phyloP scores from a whole-genome alignment of 192 early-diverging fungal genomes.

The Dispira simplex region DNA sequence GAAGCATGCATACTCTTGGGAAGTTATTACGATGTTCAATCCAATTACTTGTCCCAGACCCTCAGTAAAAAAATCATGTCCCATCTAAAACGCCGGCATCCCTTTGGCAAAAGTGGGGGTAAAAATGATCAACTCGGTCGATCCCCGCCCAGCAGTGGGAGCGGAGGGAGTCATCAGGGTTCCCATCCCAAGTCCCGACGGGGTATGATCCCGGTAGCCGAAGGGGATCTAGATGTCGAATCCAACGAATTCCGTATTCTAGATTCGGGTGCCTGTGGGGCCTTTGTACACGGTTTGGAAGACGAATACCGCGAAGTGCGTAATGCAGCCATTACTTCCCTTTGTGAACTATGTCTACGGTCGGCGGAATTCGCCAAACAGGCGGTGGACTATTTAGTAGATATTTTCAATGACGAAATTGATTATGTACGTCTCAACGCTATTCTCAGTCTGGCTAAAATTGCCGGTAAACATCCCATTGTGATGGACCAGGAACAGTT shows the following conservation, averaged over 20 bases:
- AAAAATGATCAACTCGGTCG: constrained; percentile 12
- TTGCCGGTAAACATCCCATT: constrained; percentile 40
- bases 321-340: constrained; percentile 72
- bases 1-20: constrained; percentile 57
- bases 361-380: constrained; percentile 49
- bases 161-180: constrained; percentile 13
- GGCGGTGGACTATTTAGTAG: constrained; percentile 74
- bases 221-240: constrained; percentile 51
- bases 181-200: constrained; percentile 11
- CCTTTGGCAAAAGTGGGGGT: constrained; percentile 13
- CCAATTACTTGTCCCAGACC: constrained; percentile 43
- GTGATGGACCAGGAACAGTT: constrained; percentile 58
- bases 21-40: constrained; percentile 42
- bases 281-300: constrained; percentile 91
- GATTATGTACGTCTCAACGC: constrained; percentile 69
- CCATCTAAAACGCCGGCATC: constrained; percentile 28
- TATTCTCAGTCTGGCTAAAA: constrained; percentile 52
- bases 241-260: constrained; percentile 49
- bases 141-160: constrained; percentile 14
- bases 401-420: constrained; percentile 97
- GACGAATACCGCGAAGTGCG: constrained; percentile 88
- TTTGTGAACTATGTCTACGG: constrained; percentile 57
- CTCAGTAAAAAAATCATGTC: constrained; percentile 72
- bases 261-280: constrained; percentile 76
- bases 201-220: constrained; percentile 36